Conservation (phyloP, 2,329 filamentous ascomycete species). For the Alternaria solani region DNA sequence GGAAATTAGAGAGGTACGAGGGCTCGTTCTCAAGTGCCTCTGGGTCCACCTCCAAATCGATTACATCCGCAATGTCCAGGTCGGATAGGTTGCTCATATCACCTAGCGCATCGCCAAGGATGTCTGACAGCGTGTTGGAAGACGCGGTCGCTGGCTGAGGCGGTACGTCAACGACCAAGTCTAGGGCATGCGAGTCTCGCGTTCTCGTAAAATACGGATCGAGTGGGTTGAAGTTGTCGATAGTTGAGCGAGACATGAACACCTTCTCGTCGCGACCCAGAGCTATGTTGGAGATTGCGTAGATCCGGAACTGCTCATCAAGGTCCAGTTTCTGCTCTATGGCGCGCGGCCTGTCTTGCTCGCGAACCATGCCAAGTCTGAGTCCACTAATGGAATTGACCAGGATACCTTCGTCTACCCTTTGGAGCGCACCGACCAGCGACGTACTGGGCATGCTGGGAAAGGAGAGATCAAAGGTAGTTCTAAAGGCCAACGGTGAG, state of each 20-base stretch:
- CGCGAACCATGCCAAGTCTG: constrained; percentile 72
- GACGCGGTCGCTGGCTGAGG: constrained; percentile 31
- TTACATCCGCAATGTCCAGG: constrained; percentile 28
- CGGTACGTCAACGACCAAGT: constrained; percentile 71
- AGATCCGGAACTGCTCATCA: constrained; percentile 70
- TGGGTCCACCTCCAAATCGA: constrained; percentile 39
- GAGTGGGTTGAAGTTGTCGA: constrained; percentile 71
- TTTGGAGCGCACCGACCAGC: constrained; percentile 61
- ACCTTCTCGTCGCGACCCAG: constrained; percentile 89
- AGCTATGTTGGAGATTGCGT: constrained; percentile 79
- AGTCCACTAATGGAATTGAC: constrained; percentile 68
- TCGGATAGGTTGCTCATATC: constrained; percentile 37
- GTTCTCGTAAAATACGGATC: constrained; percentile 87
- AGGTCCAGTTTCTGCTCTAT: constrained; percentile 42
- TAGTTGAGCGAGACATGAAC: constrained; percentile 76
- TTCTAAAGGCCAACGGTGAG: constrained; percentile 72
- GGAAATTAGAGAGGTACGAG: constrained; percentile 44
- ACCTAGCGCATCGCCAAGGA: constrained; percentile 33
- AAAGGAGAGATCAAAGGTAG: constrained; percentile 75
- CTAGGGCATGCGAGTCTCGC: constrained; percentile 75
- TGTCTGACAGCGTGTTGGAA: constrained; percentile 27
- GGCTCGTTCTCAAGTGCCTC: constrained; percentile 35
- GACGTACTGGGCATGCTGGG: constrained; percentile 63
- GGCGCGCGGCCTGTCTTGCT: constrained; percentile 57
- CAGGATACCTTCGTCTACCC: constrained; percentile 66